Evolutionary conservation across 805 yeast genomes (phyloP).

Genomic region (Metschnikowia noctiluminum): DNA sequence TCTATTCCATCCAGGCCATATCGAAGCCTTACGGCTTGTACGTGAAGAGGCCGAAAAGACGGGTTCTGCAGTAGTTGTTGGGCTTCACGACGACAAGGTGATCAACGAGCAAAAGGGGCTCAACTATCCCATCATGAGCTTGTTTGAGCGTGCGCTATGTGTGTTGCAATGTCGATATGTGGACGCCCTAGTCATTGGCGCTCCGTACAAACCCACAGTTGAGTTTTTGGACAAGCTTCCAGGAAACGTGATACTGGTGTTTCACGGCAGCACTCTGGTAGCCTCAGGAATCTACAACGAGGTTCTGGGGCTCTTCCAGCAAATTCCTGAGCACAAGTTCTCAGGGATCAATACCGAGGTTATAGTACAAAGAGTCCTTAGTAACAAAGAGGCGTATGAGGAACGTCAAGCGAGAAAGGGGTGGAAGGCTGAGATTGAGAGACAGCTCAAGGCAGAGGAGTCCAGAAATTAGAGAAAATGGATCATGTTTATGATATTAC

Average conservation of each 20-base stretch:
- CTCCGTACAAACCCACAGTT: constrained; percentile 51
- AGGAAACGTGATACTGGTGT: constrained; percentile 38
- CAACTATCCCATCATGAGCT: constrained; percentile 80
- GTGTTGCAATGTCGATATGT: constrained; percentile 84
- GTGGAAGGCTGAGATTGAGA: constrained; percentile 58
- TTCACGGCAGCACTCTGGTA: constrained; percentile 57
- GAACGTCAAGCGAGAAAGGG: constrained; percentile 88
- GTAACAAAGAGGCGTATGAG: constrained; percentile 66
- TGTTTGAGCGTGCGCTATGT: constrained; percentile 81
- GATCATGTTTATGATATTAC: no score
- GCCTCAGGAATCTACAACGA: constrained; percentile 31
- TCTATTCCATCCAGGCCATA: constrained; percentile 92
- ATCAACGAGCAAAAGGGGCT: constrained; percentile 56
- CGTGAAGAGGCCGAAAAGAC: constrained; percentile 33
- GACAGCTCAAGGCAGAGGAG: constrained; percentile 25
- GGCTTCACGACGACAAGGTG: constrained; percentile 58
- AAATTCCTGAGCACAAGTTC: constrained; percentile 54
- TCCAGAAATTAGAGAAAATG: neutral
- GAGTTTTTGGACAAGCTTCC: constrained; percentile 40
- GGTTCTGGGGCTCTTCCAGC: constrained; percentile 36
- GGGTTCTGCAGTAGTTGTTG: constrained; percentile 57
- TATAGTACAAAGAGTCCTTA: constrained; percentile 72
- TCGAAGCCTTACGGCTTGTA: constrained; percentile 60
- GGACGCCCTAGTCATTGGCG: constrained; percentile 72
- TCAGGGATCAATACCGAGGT: constrained; percentile 63